A percentile compares a stretch with the other conserved stretches of the same genome.
Conservation (phyloP, 1,284 basidiomycete genomes). For the Sanguinoderma infundibulare region DNA sequence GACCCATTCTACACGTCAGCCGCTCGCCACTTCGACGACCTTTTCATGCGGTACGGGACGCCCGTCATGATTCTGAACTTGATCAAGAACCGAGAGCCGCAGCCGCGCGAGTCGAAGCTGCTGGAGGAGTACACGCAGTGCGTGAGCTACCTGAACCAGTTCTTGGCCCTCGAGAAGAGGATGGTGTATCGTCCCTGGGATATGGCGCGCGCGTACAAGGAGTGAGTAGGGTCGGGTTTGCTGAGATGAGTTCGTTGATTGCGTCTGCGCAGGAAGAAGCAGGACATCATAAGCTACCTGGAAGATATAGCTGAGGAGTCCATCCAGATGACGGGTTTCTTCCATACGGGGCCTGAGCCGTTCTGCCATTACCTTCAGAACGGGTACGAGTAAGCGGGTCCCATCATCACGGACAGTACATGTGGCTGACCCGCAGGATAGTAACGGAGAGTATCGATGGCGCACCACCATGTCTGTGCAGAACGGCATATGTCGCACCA, state of each 20-base stretch:
- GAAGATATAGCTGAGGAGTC: slow-evolving; percentile 97
- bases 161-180: slow-evolving; percentile 84
- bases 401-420: neutral
- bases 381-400: slow-evolving; percentile 46
- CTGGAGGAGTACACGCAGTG: slow-evolving; percentile 93
- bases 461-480: slow-evolving; percentile 82
- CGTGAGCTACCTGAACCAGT: slow-evolving; percentile 94
- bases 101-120: slow-evolving; percentile 93
- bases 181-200: slow-evolving; percentile 97
- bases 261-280: slow-evolving; percentile 78
- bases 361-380: slow-evolving; percentile 67
- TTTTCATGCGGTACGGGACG: slow-evolving; percentile 89
- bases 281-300: slow-evolving; percentile 95
- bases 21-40: slow-evolving; percentile 91
- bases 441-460: slow-evolving; percentile 43
- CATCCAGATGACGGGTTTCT: slow-evolving; percentile 91
- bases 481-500: slow-evolving; percentile 89
- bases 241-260: slow-evolving; percentile 1
- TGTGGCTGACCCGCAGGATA: slow-evolving; percentile 29
- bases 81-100: slow-evolving; percentile 84
- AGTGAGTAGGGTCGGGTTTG: slow-evolving; percentile 46
- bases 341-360: slow-evolving; percentile 86
- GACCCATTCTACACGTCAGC: slow-evolving; percentile 97
- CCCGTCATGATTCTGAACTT: slow-evolving; percentile 96
- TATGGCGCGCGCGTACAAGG: slow-evolving; percentile 92